Percentiles rank a stretch among this genome's conserved stretches.
Evolutionary conservation across 257 asterid species (phyloP).

Genomic region (Nicotiana benthamiana): DNA sequence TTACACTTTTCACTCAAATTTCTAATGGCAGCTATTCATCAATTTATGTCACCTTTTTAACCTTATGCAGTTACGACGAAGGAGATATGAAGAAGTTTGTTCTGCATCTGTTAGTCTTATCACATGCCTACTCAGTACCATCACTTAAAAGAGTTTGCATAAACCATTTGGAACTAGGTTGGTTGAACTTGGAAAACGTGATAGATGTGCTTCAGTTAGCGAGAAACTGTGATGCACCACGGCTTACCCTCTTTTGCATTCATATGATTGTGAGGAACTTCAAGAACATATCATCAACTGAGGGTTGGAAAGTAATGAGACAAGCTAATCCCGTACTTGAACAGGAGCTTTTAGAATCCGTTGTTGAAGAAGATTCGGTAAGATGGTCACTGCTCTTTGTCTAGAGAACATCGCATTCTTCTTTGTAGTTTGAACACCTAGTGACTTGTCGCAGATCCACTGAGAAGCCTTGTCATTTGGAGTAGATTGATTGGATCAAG

Average conservation of each 20-base stretch:
- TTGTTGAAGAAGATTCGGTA: slow-evolving; percentile 84
- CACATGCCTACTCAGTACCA: slow-evolving; percentile 58
- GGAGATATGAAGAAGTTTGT: slow-evolving; percentile 62
- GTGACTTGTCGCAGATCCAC: no score
- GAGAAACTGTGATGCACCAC: slow-evolving; percentile 61
- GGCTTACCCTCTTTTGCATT: slow-evolving; percentile 46
- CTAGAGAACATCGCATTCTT: background rate
- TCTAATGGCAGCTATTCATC: background rate
- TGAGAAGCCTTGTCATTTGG: background rate
- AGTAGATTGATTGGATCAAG: background rate
- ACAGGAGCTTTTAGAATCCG: slow-evolving; percentile 64
- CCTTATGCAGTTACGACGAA: slow-evolving; percentile 58
- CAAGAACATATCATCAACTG: slow-evolving; percentile 58
- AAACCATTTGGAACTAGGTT: slow-evolving; percentile 41
- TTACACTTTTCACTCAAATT: background rate
- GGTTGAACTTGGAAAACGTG: slow-evolving; percentile 59
- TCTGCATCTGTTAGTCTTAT: slow-evolving; percentile 71
- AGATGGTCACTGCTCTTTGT: slow-evolving; percentile 26
- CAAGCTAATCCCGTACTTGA: slow-evolving; percentile 66
- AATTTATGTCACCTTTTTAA: background rate
- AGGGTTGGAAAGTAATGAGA: slow-evolving; percentile 90
- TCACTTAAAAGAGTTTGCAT: slow-evolving; percentile 58
- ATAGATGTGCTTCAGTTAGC: slow-evolving; percentile 77
- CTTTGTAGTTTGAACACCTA: background rate
- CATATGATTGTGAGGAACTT: slow-evolving; percentile 56